phyloP scores from a whole-genome alignment of 2,329 filamentous ascomycete species.

The Scorias spongiosa region DNA sequence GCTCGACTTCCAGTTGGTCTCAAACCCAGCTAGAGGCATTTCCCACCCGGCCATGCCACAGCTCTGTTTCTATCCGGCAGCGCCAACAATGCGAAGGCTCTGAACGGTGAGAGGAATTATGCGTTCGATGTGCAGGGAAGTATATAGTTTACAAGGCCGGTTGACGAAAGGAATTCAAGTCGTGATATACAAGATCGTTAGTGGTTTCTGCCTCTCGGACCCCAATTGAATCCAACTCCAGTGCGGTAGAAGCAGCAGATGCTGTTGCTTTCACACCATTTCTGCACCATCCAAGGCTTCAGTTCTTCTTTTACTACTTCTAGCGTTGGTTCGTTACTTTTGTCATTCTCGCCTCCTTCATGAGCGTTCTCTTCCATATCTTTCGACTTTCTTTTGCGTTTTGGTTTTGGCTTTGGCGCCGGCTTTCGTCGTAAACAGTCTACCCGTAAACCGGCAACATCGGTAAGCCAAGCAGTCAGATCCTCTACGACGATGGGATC shows the following conservation, averaged over 20 bases:
- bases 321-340: constrained; percentile 9
- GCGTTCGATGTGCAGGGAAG: too few relatives aligned
- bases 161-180: background rate
- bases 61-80: too few relatives aligned
- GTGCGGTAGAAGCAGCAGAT: constrained; percentile 46
- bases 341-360: constrained; percentile 44
- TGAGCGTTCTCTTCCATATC: constrained; percentile 27
- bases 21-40: too few relatives aligned
- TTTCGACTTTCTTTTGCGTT: constrained; percentile 6
- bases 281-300: constrained; percentile 51
- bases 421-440: constrained; percentile 21
- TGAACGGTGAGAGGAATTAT: too few relatives aligned
- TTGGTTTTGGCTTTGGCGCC: constrained; percentile 22
- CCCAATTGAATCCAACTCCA: background rate
- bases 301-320: constrained; percentile 15
- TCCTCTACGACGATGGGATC: constrained; percentile 84
- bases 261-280: constrained; percentile 79
- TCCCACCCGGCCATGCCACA: too few relatives aligned
- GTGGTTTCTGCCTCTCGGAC: background rate
- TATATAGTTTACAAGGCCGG: too few relatives aligned
- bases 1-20: too few relatives aligned
- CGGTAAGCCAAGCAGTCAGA: constrained; percentile 66
- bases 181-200: background rate
- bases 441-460: constrained; percentile 4
- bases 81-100: too few relatives aligned